These are phyloP conservation scores for Torulaspora quercuum DNA, from an alignment of 805 yeast species.

Conservation along the genomic window DNA sequence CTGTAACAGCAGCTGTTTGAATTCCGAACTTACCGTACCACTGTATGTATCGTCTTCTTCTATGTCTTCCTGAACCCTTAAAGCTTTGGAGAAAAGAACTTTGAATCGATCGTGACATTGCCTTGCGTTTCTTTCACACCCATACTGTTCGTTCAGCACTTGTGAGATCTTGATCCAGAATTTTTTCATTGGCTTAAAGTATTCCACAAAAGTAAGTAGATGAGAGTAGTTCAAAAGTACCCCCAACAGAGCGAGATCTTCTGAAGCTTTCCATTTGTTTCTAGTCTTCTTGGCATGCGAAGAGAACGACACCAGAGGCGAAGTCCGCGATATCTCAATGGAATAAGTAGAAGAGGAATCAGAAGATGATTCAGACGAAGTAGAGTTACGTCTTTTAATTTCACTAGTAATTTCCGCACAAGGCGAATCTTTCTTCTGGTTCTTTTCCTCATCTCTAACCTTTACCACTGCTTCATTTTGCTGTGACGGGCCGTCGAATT, in stretches of 20 bases:
- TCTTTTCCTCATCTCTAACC: neutral
- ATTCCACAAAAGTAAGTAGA: conserved; percentile 25
- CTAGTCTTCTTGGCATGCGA: conserved; percentile 14
- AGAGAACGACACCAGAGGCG: conserved; percentile 7
- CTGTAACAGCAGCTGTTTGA: conserved; percentile 16
- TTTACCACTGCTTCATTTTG: neutral
- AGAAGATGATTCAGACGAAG: conserved; percentile 3
- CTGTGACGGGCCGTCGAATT: conserved; percentile 1
- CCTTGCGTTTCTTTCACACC: conserved; percentile 27
- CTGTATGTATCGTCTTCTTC: conserved; percentile 8
- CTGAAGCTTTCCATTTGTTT: conserved; percentile 27
- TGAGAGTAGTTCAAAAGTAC: conserved; percentile 22
- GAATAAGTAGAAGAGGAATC: conserved; percentile 6
- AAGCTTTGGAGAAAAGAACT: conserved; percentile 25
- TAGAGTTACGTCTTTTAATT: neutral
- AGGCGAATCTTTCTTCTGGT: neutral
- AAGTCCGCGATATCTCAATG: conserved; percentile 3
- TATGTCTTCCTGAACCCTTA: conserved; percentile 11
- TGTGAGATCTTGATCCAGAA: conserved; percentile 30
- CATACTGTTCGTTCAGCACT: conserved; percentile 19
- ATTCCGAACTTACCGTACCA: conserved; percentile 12
- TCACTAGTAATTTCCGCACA: neutral
- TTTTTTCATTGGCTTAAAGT: conserved; percentile 32
- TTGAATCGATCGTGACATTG: conserved; percentile 34
- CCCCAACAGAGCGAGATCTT: conserved; percentile 25